Conservation (phyloP, 2,329 filamentous ascomycete species). For the Paramyrothecium sp. region DNA sequence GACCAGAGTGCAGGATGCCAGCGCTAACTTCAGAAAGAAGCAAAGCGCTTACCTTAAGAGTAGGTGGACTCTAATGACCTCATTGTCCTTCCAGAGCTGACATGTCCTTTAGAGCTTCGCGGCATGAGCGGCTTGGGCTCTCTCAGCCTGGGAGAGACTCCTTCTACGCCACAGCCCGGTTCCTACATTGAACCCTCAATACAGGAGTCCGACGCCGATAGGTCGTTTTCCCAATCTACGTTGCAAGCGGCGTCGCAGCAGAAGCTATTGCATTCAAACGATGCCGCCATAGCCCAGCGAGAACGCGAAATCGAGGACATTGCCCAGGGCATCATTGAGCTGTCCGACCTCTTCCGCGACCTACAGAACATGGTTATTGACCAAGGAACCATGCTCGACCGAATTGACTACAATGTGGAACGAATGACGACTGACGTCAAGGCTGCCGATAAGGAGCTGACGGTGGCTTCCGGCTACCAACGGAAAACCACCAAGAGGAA, state of each 20-base stretch:
- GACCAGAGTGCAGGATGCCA: constrained; percentile 84
- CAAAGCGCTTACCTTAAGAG: constrained; percentile 95
- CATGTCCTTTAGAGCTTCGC: constrained; percentile 61
- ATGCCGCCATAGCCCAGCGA: constrained; percentile 82
- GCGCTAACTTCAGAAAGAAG: constrained; percentile 92
- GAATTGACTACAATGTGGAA: constrained; percentile 98
- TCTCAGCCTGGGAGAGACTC: constrained; percentile 49
- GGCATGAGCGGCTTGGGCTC: constrained; percentile 62
- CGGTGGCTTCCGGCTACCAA: constrained; percentile 86
- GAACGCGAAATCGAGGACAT: constrained; percentile 98
- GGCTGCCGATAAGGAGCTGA: constrained; percentile 87
- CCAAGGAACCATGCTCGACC: constrained; percentile 85
- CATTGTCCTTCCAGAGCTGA: neutral
- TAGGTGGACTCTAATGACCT: constrained; percentile 35
- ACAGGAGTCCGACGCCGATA: constrained; percentile 90
- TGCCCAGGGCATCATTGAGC: constrained; percentile 94
- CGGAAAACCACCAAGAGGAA: constrained; percentile 85
- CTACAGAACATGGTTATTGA: constrained; percentile 94
- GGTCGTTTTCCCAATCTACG: constrained; percentile 85
- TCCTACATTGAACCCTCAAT: constrained; percentile 81
- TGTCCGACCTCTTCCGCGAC: constrained; percentile 95
- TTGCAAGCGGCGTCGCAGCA: constrained; percentile 75
- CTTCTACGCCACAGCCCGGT: constrained; percentile 47
- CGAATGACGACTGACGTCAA: constrained; percentile 93
- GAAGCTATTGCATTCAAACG: constrained; percentile 69